Conservation (phyloP, 345 rosid genomes). For the Gossypium mustelinum region DNA sequence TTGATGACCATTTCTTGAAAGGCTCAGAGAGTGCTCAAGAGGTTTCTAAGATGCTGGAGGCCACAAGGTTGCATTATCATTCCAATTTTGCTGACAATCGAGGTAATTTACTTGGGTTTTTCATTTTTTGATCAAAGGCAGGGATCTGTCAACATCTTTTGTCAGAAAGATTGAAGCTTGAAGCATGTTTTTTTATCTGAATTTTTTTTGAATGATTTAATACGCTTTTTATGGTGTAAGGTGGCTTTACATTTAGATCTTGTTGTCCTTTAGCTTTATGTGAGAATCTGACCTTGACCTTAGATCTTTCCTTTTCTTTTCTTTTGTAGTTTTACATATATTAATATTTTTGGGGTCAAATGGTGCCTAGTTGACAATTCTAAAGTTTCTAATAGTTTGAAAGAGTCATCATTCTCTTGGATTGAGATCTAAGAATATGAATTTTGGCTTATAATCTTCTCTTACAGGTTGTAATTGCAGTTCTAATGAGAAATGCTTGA, state of each 20-base stretch:
- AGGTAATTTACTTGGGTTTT: constrained; percentile 37
- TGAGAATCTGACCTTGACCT: constrained; percentile 26
- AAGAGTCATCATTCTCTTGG: neutral
- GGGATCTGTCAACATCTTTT: neutral
- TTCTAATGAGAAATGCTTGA: neutral
- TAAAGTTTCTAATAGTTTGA: constrained; percentile 10
- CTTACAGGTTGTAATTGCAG: neutral
- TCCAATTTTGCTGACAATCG: constrained; percentile 88
- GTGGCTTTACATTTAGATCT: constrained; percentile 23
- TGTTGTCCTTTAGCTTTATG: constrained; percentile 24
- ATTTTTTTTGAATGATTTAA: constrained; percentile 17
- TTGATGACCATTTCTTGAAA: constrained; percentile 84
- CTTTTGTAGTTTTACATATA: neutral
- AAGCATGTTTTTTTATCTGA: neutral
- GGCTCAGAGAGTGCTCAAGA: constrained; percentile 83
- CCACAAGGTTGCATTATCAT: constrained; percentile 86
- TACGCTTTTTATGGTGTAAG: constrained; percentile 23
- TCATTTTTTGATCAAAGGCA: neutral
- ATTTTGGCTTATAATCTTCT: neutral
- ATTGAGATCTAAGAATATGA: neutral
- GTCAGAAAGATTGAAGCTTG: constrained; percentile 1
- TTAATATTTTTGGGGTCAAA: constrained; percentile 1
- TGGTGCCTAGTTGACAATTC: constrained; percentile 4
- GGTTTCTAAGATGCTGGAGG: constrained; percentile 85
- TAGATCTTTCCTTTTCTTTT: constrained; percentile 26